phyloP scores from a whole-genome alignment of 495 filamentous ascomycete species.

The Aspergillus incahuasiensis region DNA sequence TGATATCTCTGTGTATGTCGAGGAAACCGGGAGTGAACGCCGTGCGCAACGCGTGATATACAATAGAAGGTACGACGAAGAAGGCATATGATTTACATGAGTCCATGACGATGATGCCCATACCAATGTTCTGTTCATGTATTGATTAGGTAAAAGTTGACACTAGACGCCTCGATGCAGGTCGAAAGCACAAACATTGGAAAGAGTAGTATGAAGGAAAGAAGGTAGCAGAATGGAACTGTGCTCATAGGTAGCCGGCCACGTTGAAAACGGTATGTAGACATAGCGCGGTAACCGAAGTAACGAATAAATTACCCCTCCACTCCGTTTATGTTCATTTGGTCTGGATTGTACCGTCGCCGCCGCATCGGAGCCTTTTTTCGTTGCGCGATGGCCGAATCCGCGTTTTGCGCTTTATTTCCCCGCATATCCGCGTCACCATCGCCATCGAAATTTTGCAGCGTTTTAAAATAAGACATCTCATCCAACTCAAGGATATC shows the following conservation, averaged over 20 bases:
- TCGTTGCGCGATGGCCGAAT: slow-evolving; percentile 34
- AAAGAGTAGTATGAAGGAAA: slow-evolving; percentile 14
- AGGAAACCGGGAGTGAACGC: not conserved
- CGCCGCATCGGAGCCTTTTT: slow-evolving; percentile 51
- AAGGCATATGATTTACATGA: not conserved
- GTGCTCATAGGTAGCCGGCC: not conserved
- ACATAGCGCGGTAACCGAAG: not conserved
- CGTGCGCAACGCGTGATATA: not conserved
- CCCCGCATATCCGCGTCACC: slow-evolving; percentile 41
- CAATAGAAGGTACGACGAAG: not conserved
- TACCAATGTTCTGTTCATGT: not conserved
- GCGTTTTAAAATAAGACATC: slow-evolving; percentile 46
- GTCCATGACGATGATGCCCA: not conserved
- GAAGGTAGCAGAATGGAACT: not conserved
- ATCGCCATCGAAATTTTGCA: slow-evolving; percentile 44
- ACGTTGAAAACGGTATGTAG: not conserved
- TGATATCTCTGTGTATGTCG: no score
- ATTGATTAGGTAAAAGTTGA: not conserved
- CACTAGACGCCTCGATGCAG: slow-evolving; percentile 22
- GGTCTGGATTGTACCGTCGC: slow-evolving; percentile 37
- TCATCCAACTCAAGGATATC: slow-evolving; percentile 83
- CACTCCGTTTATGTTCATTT: slow-evolving; percentile 35
- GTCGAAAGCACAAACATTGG: slow-evolving; percentile 12
- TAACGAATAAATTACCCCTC: slow-evolving; percentile 17
- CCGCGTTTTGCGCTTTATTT: slow-evolving; percentile 27